Conservation (phyloP, 768 basidiomycete genomes). For the Auricularia sp. region DNA sequence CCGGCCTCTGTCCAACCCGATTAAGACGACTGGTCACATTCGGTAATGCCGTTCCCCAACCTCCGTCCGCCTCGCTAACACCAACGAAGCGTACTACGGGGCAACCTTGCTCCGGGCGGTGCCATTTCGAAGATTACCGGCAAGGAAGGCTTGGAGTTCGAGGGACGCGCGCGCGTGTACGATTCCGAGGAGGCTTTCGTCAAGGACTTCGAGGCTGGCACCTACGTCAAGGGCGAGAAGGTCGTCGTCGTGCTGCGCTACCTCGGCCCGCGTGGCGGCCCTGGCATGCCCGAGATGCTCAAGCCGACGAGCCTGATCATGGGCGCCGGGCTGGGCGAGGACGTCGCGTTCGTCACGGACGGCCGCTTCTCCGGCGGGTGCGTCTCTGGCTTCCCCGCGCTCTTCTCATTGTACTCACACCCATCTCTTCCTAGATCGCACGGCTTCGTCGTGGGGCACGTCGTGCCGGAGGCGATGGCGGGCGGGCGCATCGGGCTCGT, state of each 20-base stretch:
- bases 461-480: conserved; percentile 91
- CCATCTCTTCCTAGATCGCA: conserved; percentile 52
- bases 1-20: conserved; percentile 74
- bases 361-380: conserved; percentile 97
- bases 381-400: conserved; percentile 22
- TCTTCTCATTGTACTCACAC: conserved; percentile 6
- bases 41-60: conserved; percentile 36
- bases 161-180: conserved; percentile 87
- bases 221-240: conserved; percentile 91
- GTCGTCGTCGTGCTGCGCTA: conserved; percentile 92
- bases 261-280: conserved; percentile 93
- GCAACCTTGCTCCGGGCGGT: conserved; percentile 88
- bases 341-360: conserved; percentile 95
- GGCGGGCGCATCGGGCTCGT: conserved; percentile 91
- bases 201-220: conserved; percentile 76
- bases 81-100: conserved; percentile 64
- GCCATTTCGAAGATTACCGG: conserved; percentile 97
- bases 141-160: conserved; percentile 84
- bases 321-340: conserved; percentile 92
- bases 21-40: conserved; percentile 84
- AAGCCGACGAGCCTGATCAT: conserved; percentile 97
- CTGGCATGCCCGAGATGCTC: conserved; percentile 99
- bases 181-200: conserved; percentile 84
- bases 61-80: conserved; percentile 3
- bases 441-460: conserved; percentile 94